Conservation (phyloP, 768 basidiomycete genomes). For the Collybia sp. region DNA sequence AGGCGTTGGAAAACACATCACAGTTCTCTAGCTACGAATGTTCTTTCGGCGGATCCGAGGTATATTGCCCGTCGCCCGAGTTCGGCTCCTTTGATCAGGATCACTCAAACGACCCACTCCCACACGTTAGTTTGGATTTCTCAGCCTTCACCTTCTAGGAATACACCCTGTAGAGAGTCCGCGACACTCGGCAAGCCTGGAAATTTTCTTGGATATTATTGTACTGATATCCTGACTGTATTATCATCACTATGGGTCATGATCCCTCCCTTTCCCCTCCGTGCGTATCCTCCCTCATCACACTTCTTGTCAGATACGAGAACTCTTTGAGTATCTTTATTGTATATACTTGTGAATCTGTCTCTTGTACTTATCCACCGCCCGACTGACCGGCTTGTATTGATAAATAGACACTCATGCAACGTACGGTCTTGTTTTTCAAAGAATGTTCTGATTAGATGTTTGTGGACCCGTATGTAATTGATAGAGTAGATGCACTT, state of each 20-base stretch:
- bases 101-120: slow-evolving; percentile 17
- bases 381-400: not conserved
- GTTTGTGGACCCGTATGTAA: not conserved
- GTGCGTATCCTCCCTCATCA: not conserved
- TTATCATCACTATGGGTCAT: not conserved
- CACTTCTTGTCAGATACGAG: not conserved
- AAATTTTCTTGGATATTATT: not conserved
- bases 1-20: slow-evolving; percentile 16
- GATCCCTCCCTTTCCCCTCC: not conserved
- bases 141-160: slow-evolving; percentile 27
- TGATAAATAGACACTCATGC: not conserved
- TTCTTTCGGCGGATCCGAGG: slow-evolving; percentile 12
- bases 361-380: not conserved
- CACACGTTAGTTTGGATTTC: slow-evolving; percentile 23
- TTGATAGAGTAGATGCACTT: too few relatives aligned
- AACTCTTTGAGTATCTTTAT: not conserved
- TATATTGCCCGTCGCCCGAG: slow-evolving; percentile 11
- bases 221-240: not conserved
- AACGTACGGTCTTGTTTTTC: not conserved
- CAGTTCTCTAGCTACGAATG: slow-evolving; percentile 13
- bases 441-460: not conserved
- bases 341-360: not conserved
- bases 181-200: slow-evolving; percentile 7
- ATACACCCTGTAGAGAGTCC: slow-evolving; percentile 26
- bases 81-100: slow-evolving; percentile 17